A percentile compares a stretch with the other conserved stretches of the same genome.
Evolutionary conservation across 768 basidiomycete genomes (phyloP).

Genomic region (Trametopsis cervina): DNA sequence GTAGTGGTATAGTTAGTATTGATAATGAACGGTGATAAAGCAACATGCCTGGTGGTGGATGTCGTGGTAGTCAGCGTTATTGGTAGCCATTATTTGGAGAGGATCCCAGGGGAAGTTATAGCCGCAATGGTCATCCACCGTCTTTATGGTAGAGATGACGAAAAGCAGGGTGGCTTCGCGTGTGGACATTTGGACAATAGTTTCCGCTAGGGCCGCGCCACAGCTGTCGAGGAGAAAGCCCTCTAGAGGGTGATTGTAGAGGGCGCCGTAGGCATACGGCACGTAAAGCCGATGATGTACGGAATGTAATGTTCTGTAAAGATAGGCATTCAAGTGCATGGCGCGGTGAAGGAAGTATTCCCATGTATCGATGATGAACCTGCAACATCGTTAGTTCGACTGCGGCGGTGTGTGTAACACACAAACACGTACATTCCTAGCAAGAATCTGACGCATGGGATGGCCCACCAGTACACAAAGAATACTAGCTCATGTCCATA

Average conservation of each 20-base stretch:
- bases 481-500: slow-evolving; percentile 41
- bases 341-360: slow-evolving; percentile 93
- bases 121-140: slow-evolving; percentile 94
- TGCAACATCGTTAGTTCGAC: slow-evolving; percentile 24
- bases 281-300: slow-evolving; percentile 95
- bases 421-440: slow-evolving; percentile 71
- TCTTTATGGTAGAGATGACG: slow-evolving; percentile 78
- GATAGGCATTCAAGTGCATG: slow-evolving; percentile 86
- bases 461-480: slow-evolving; percentile 88
- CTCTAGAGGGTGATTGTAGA: slow-evolving; percentile 97
- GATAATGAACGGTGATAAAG: neutral
- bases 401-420: neutral
- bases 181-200: slow-evolving; percentile 55
- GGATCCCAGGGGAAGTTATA: slow-evolving; percentile 90
- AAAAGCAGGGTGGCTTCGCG: slow-evolving; percentile 87
- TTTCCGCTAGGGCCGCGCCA: slow-evolving; percentile 75
- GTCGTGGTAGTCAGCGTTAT: slow-evolving; percentile 96
- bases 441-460: slow-evolving; percentile 66
- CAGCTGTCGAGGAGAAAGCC: slow-evolving; percentile 85
- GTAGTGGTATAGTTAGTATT: slow-evolving; percentile 3
- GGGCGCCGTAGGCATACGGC: slow-evolving; percentile 92
- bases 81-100: slow-evolving; percentile 73
- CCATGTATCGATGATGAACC: slow-evolving; percentile 95
- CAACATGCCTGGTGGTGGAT: slow-evolving; percentile 88
- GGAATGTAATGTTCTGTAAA: slow-evolving; percentile 89